Conservation (phyloP, 1,284 basidiomycete species). For the Tausonia pullulans region DNA sequence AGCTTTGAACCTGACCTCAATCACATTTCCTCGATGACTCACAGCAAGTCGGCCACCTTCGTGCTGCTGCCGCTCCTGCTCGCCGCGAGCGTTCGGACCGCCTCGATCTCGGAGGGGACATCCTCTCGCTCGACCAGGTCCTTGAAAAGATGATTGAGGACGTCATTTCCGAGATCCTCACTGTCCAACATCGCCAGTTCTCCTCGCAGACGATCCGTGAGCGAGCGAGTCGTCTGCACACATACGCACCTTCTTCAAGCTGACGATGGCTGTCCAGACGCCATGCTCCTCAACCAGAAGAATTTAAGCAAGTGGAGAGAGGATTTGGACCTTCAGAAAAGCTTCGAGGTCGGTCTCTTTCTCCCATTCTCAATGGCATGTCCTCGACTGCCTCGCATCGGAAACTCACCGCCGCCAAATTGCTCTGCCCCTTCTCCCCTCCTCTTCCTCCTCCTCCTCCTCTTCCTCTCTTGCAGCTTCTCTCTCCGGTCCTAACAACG, state of each 20-base stretch:
- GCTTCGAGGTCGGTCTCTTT: too few relatives aligned
- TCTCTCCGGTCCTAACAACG: not conserved
- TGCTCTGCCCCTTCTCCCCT: too few relatives aligned
- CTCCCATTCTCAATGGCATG: too few relatives aligned
- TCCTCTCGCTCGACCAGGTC: not conserved
- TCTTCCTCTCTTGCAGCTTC: not conserved
- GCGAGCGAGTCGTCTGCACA: not conserved
- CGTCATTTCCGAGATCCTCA: not conserved
- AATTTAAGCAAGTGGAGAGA: too few relatives aligned
- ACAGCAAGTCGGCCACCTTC: too few relatives aligned
- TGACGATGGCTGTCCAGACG: not conserved
- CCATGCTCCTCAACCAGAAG: not conserved
- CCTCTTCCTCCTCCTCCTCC: too few relatives aligned
- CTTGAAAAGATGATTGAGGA: constrained; percentile 8
- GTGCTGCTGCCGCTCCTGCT: not conserved
- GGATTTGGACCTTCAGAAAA: too few relatives aligned
- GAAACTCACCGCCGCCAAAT: too few relatives aligned
- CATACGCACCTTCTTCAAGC: not conserved
- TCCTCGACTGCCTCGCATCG: too few relatives aligned
- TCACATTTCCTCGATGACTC: too few relatives aligned
- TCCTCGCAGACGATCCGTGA: not conserved
- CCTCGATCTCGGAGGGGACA: not conserved
- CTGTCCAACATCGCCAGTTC: not conserved
- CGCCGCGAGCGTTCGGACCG: not conserved
- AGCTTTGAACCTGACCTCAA: too few relatives aligned